Evolutionary conservation across 2,329 filamentous ascomycete species (phyloP).

Genomic region (Epichloe typhina): DNA sequence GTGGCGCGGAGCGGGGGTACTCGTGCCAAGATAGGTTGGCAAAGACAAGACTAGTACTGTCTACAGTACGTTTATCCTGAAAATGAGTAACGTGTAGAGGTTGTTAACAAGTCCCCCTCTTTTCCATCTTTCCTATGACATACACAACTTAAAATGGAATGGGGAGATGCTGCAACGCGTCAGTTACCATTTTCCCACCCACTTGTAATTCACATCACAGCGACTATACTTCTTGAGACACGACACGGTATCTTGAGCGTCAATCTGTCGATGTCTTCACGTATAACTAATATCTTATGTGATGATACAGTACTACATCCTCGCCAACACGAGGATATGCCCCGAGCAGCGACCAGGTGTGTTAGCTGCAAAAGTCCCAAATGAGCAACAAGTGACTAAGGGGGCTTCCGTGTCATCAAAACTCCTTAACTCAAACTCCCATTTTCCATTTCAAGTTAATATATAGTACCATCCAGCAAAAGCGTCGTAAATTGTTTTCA

Average conservation of each 20-base stretch:
- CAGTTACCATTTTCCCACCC: too few relatives aligned
- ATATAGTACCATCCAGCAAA: slow-evolving; percentile 1
- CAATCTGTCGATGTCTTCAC: not conserved
- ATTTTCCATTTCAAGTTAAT: not conserved
- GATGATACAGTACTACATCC: slow-evolving; percentile 20
- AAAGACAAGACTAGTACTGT: too few relatives aligned
- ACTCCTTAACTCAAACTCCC: slow-evolving; percentile 4
- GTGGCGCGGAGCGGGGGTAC: not conserved
- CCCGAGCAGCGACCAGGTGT: not conserved
- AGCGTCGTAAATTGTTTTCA: slow-evolving; percentile 8
- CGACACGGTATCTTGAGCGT: too few relatives aligned
- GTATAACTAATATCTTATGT: not conserved
- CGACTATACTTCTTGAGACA: too few relatives aligned
- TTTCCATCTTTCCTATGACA: too few relatives aligned
- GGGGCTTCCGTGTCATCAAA: slow-evolving; percentile 1
- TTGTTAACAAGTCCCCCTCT: too few relatives aligned
- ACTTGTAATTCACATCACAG: too few relatives aligned
- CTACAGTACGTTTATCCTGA: too few relatives aligned
- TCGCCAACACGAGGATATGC: slow-evolving; percentile 7
- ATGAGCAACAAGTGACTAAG: slow-evolving; percentile 8
- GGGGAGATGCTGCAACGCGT: too few relatives aligned
- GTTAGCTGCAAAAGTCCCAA: slow-evolving; percentile 12
- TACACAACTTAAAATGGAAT: too few relatives aligned
- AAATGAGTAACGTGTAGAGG: too few relatives aligned
- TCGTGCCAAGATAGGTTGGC: not conserved